Evolutionary conservation across 2,329 filamentous ascomycete species (phyloP).

Genomic region (Xylaria multiplex): DNA sequence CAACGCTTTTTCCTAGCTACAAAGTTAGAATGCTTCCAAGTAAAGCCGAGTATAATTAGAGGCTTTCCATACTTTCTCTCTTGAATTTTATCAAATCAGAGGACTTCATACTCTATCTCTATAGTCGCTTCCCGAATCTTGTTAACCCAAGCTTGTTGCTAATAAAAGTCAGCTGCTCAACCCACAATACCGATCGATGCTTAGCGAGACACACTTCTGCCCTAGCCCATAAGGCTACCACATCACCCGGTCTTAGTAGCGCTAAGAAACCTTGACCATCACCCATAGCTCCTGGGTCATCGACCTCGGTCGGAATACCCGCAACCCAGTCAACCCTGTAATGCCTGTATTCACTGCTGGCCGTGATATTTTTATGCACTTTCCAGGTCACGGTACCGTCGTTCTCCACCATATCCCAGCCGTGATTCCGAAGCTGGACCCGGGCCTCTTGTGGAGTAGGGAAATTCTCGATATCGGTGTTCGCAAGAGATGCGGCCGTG

Average conservation of each 20-base stretch:
- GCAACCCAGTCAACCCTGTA: constrained; percentile 35
- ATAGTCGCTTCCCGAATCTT: constrained; percentile 35
- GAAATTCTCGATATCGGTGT: constrained; percentile 12
- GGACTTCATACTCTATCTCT: constrained; percentile 36
- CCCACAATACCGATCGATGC: not conserved
- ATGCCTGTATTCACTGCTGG: constrained; percentile 11
- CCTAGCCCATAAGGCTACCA: constrained; percentile 37
- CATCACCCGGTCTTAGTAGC: constrained; percentile 26
- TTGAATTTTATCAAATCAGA: constrained; percentile 16
- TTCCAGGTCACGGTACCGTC: constrained; percentile 29
- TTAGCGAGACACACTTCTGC: constrained; percentile 32
- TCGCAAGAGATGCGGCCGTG: constrained; percentile 6
- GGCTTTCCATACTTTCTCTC: constrained; percentile 1
- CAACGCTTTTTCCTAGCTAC: too few relatives aligned
- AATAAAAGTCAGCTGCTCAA: constrained; percentile 19
- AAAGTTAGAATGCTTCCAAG: too few relatives aligned
- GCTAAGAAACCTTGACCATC: constrained; percentile 35
- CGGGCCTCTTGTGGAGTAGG: constrained; percentile 9
- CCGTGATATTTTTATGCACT: constrained; percentile 35
- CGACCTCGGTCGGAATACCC: constrained; percentile 20
- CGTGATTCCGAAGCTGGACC: constrained; percentile 16
- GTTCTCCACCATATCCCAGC: constrained; percentile 36
- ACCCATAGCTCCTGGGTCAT: constrained; percentile 26
- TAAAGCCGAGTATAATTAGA: not conserved
- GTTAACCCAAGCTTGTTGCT: constrained; percentile 33